A percentile compares a stretch with the other conserved stretches of the same genome.
phyloP scores from a whole-genome alignment of 495 filamentous ascomycete genomes.

The Penicillium manginii region DNA sequence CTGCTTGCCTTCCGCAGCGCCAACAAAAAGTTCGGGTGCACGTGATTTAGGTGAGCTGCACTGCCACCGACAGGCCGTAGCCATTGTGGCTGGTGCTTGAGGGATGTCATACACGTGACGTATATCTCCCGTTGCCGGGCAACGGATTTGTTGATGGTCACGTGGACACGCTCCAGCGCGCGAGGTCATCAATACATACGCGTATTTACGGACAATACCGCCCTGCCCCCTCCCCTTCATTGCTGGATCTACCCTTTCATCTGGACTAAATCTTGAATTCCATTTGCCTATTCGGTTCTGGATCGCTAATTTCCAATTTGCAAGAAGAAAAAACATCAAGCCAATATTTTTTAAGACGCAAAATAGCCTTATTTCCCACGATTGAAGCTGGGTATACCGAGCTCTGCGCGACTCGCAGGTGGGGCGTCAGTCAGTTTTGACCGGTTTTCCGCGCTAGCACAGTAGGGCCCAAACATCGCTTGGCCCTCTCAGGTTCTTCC shows the following conservation, averaged over 20 bases:
- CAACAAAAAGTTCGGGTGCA: constrained; percentile 31
- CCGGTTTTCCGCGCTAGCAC: constrained; percentile 50
- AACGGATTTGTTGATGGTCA: constrained; percentile 12
- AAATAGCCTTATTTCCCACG: constrained; percentile 12
- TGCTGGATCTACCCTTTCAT: constrained; percentile 27
- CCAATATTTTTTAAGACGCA: not conserved
- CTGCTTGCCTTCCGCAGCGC: not conserved
- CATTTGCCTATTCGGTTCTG: constrained; percentile 13
- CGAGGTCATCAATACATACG: constrained; percentile 8
- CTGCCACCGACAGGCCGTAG: not conserved
- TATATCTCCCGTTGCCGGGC: constrained; percentile 16
- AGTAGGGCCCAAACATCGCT: constrained; percentile 54
- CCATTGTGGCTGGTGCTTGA: not conserved
- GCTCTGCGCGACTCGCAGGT: constrained; percentile 41
- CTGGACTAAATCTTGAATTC: constrained; percentile 10
- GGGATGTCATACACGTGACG: not conserved
- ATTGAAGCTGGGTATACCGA: constrained; percentile 19
- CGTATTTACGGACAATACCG: constrained; percentile 27
- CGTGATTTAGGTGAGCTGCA: constrained; percentile 13
- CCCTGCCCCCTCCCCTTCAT: constrained; percentile 30
- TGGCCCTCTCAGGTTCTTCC: constrained; percentile 48
- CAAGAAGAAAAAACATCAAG: not conserved
- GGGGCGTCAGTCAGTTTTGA: constrained; percentile 45
- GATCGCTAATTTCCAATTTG: constrained; percentile 6
- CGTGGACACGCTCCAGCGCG: not conserved